Evolutionary conservation across 441 rosid genomes (phyloP).

Genomic region (Capsella rubella): DNA sequence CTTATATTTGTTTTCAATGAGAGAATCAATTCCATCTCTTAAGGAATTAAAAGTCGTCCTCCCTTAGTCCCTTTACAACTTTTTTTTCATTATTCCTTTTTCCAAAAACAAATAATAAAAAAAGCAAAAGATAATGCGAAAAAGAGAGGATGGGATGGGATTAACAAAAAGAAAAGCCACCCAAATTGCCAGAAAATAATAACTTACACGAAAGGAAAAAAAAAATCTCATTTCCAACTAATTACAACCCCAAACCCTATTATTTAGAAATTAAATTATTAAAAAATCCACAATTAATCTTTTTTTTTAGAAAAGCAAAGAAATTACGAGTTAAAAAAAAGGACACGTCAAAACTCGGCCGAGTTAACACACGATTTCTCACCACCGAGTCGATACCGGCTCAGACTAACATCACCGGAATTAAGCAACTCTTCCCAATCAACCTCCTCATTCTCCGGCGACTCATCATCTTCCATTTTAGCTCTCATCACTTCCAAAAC

Average conservation of each 20-base stretch:
- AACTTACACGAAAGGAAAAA: not conserved
- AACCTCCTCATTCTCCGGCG: constrained; percentile 54
- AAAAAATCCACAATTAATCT: constrained; percentile 32
- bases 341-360: constrained; percentile 52
- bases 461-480: constrained; percentile 46
- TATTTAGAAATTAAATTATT: constrained; percentile 5
- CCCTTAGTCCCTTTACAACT: no score
- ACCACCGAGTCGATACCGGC: constrained; percentile 42
- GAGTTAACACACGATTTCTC: constrained; percentile 47
- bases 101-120: not conserved
- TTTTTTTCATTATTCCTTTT: constrained; percentile 19
- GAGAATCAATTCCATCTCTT: no score
- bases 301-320: not conserved
- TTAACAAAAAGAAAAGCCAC: constrained; percentile 18
- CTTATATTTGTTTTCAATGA: no score
- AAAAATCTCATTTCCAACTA: constrained; percentile 34
- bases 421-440: constrained; percentile 86
- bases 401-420: constrained; percentile 48
- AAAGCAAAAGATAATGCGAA: constrained; percentile 31
- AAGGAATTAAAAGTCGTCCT: constrained; percentile 2
- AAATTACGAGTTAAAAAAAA: constrained; percentile 13
- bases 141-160: constrained; percentile 31
- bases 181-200: constrained; percentile 33
- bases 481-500: constrained; percentile 58
- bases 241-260: constrained; percentile 39